Base-by-base conservation (phyloP, 2,329 filamentous ascomycete species). In the Fusarium globosum region DNA sequence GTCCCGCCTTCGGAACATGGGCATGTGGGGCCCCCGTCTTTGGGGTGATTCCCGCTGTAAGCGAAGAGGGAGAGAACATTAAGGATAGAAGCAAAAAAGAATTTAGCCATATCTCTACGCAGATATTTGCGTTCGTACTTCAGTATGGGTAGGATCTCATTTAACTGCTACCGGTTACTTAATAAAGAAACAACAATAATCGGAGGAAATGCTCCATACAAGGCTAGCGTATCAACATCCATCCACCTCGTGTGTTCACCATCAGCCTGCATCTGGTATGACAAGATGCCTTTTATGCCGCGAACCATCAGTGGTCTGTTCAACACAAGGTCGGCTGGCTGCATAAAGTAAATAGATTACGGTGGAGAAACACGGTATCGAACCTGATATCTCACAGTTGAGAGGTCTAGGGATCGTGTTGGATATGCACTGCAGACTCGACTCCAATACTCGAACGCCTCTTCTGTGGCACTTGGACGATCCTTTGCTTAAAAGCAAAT, bases 1-100 rank as follows among this genome's bases (percentile, higher is more conserved):
- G 59, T 65, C 51, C 65, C 67, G 59, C 38, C 33, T 36, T 60
- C 67, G 67, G 66, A 55, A 70, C 39, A 48, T 53, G 60, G 66
- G 67, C 30, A 48, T 70, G 66, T 69, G 67, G 67, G 65, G 67
- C 59, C 67, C 59, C 30, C 66, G 67, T 33, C 60, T 49, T 41
- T 46, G 23, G 45, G 33, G 28, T 49, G 52, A 65, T 36, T 59
- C 66, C 67, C 36, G 41, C 52, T 71, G 55, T 71, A 58, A 71
- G 67, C 56, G 61, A 69, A 55, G 51, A 23, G 21, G n/a, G 43
- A 26, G 23, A 30, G 28, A 16, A 52, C 26, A 59, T 59, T 26
- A 30, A 21, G 33, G 30, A 62, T 21, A 36, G 13, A 48, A 38
- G 14, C 21, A 30, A 43, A 11, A 51, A 16, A 30, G 42, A 65